These are phyloP conservation scores for Hamigera avellanea DNA, from an alignment of 495 filamentous ascomycete species.

Conservation along the genomic window DNA sequence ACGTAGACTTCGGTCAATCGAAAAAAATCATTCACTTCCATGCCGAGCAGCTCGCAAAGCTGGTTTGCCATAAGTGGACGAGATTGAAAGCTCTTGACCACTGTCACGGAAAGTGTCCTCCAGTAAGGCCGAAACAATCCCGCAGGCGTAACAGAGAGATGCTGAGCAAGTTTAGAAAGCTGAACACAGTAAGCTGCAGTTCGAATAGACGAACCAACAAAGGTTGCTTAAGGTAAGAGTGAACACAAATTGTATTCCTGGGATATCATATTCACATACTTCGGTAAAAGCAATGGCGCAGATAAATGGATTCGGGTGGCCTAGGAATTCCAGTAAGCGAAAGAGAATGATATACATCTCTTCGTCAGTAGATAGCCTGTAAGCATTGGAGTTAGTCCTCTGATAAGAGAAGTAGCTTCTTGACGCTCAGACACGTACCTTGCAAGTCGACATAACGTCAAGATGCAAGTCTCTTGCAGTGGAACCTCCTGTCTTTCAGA, in stretches of 20 bases:
- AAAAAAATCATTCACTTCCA: constrained; percentile 62
- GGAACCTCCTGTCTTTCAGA: constrained; percentile 51
- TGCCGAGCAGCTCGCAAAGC: constrained; percentile 65
- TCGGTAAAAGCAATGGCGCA: constrained; percentile 73
- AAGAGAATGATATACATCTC: constrained; percentile 78
- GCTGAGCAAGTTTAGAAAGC: constrained; percentile 54
- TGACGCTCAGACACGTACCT: constrained; percentile 28
- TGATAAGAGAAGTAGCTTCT: no score
- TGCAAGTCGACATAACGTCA: constrained; percentile 75
- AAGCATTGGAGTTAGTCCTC: not conserved
- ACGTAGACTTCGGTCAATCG: constrained; percentile 68
- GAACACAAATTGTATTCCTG: no score
- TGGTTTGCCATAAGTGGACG: constrained; percentile 72
- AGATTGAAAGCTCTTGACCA: constrained; percentile 67
- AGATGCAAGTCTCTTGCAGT: constrained; percentile 71
- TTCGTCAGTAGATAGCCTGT: constrained; percentile 53
- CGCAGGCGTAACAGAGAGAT: constrained; percentile 43
- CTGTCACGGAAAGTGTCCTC: constrained; percentile 64
- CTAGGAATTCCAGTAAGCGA: constrained; percentile 74
- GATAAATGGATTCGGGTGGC: constrained; percentile 67
- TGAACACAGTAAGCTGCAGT: constrained; percentile 11
- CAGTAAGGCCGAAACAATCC: constrained; percentile 77
- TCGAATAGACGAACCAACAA: constrained; percentile 2
- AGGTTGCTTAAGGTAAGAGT: no score
- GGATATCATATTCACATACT: constrained; percentile 28